phyloP scores from a whole-genome alignment of 2,329 filamentous ascomycete species.

The Nigrograna mackinnonii region DNA sequence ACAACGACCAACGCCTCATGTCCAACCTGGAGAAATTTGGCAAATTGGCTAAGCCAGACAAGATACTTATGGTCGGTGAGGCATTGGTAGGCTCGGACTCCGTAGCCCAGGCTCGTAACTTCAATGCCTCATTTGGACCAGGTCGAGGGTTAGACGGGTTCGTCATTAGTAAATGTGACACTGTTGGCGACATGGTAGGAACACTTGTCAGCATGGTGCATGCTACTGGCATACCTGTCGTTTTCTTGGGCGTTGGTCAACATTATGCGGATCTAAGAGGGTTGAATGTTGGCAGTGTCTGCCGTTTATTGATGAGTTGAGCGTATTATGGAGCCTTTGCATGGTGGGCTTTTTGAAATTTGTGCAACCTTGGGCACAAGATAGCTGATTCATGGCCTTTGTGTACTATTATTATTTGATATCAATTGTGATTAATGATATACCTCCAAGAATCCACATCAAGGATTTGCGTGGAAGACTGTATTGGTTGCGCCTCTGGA shows the following conservation, averaged over 20 bases:
- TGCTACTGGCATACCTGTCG: slow-evolving; percentile 91
- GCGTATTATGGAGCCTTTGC: background rate
- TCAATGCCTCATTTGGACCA: slow-evolving; percentile 88
- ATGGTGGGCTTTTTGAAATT: no score
- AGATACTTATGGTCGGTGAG: slow-evolving; percentile 96
- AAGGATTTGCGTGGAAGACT: background rate
- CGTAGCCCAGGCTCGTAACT: slow-evolving; percentile 94
- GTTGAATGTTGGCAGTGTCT: slow-evolving; percentile 67
- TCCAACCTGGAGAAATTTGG: slow-evolving; percentile 96
- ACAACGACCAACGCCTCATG: slow-evolving; percentile 97
- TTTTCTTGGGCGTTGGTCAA: slow-evolving; percentile 81
- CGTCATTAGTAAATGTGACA: slow-evolving; percentile 98
- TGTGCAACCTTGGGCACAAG: no score
- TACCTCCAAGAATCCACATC: no score
- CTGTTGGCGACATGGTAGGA: slow-evolving; percentile 97
- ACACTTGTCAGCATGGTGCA: slow-evolving; percentile 97
- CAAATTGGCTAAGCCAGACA: slow-evolving; percentile 93
- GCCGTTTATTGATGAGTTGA: slow-evolving; percentile 62
- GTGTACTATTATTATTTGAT: no score
- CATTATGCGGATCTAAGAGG: slow-evolving; percentile 69
- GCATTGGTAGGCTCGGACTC: slow-evolving; percentile 94
- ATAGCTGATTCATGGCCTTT: no score
- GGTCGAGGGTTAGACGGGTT: slow-evolving; percentile 87
- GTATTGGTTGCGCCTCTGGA: background rate
- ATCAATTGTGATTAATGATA: no score